Evolutionary conservation across 2,329 filamentous ascomycete genomes (phyloP), one percentile per base, ranked within the genome.

Genomic region (Sarocladium oryzae): DNA sequence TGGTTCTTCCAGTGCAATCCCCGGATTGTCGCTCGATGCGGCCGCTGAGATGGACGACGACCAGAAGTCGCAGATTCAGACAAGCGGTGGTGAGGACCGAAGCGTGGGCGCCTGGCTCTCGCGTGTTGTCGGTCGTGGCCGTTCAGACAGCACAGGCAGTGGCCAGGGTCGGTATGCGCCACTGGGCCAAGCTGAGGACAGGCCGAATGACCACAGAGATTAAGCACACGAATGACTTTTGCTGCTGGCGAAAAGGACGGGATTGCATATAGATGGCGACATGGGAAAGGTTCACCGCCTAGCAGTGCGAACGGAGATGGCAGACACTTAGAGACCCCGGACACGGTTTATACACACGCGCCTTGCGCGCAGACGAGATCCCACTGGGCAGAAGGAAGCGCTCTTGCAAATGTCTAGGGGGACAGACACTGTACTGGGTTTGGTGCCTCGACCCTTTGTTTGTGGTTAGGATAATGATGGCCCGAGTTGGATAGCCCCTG

Each of bases 11-110:
- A 81, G 75, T 56, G 82, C 83, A 7, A 90, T 96, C 53, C 89
- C 90, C 1, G 85, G 86, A 8, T 75, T 96, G 52, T 83, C 89
- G 60, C 87, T 96, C 52, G 84, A 95, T 36, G 87, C 89, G 16
- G 52, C 53, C 4, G 88, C 89, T 1, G 76, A 82, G 48, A 74
- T 88, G 15, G 68, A 74, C 32, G 69, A 74, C 23, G 69, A 73
- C 32, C 68, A 63, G 45, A 78, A 78, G 62, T 67, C 69, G 3
- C 68, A 69, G 50, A 59, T 57, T 3, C 63, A 64, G 56, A 57
- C 57, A 2, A 59, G 57, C 30, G 62, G 66, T 21, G 64, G 61
- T 2, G 66, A 67, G 11, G 65, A 69, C n/a, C 64, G 70, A 53
- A 66, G 74, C 52, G 68, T 80, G 32, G 70, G 74, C 23, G 75